Evolutionary conservation across 2,329 filamentous ascomycete species (phyloP).

Genomic region (Plectosphaerella plurivora): DNA sequence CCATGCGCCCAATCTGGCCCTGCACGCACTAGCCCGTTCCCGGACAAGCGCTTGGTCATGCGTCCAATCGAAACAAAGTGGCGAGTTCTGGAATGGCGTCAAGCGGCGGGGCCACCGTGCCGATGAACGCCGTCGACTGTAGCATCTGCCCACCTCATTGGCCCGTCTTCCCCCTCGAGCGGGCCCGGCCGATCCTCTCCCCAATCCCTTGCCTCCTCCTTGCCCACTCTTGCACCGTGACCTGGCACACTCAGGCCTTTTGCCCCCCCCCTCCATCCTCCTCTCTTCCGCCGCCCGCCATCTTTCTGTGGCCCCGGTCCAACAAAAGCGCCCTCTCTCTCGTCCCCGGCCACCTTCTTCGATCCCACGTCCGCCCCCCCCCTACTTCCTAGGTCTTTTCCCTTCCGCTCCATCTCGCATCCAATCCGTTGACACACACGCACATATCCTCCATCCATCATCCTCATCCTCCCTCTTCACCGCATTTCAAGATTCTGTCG

Average conservation of each 20-base stretch:
- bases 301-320: constrained; percentile 7
- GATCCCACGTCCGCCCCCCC: constrained; percentile 2
- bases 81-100: constrained; percentile 13
- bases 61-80: constrained; percentile 10
- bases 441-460: neutral
- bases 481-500: neutral
- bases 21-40: constrained; percentile 6
- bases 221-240: constrained; percentile 8
- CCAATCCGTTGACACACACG: neutral
- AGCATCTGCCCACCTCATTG: constrained; percentile 8
- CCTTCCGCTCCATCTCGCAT: constrained; percentile 5
- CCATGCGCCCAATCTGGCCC: constrained; percentile 13
- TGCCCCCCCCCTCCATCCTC: constrained; percentile 6
- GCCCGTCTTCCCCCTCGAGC: neutral
- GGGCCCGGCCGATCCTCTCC: constrained; percentile 4
- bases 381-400: constrained; percentile 8
- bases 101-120: constrained; percentile 10
- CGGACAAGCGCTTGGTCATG: constrained; percentile 6
- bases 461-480: neutral
- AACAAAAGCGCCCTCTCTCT: constrained; percentile 13
- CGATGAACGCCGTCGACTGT: constrained; percentile 1
- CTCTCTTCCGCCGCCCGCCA: constrained; percentile 7
- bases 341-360: constrained; percentile 7
- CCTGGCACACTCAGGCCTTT: constrained; percentile 8
- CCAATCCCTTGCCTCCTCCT: constrained; percentile 4